Base-by-base conservation (phyloP, 1,284 basidiomycete species). In the Leccinum pallidistipes region DNA sequence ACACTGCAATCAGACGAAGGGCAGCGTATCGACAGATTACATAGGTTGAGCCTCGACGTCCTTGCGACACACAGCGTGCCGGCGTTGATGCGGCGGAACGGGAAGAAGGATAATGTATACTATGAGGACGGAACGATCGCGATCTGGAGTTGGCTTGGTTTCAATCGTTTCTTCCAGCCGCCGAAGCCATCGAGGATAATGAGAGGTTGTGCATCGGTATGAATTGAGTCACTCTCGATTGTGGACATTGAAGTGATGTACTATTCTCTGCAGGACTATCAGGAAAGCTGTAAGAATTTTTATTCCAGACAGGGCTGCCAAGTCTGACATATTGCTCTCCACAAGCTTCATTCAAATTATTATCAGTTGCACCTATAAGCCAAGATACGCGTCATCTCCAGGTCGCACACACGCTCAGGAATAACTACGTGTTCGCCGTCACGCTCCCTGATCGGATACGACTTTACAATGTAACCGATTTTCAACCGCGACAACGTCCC, bases 121-220 rank as follows among this genome's bases (percentile, higher is more conserved):
- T 64, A 78, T 5, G 80, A 80, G 58, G 75, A 83, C 11, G 87
- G 85, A n/a, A 80, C 80, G 65, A 66, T 90, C 6, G 77, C 79
- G 2, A 71, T 89, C 8, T 88, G 88, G 86, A 80, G 80, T 51
- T 91, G 89, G 89, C 76, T 90, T 18, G 81, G 83, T 4, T 74
- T 86, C 31, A 75, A 84, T 60, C 81, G 88, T 8, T 91, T 86
- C 70, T 89, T 91, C 67, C 86, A 74, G 36, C 72, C 77, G 57
- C 69, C 71, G 10, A 71, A 70, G 14, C 65, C 68, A 5, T 80
- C 78, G 60, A 77, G 74, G 51, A 69, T 81, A 21, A 77, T 85
- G 66, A 76, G 85, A 62, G 86, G 87, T 32, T 85, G 83, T 66
- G 81, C 82, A 58, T 84, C 85, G 55, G 88, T 90, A 71, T 57